phyloP scores from a whole-genome alignment of 192 early-diverging fungal species.

The Gryganskiella cystojenkinii region DNA sequence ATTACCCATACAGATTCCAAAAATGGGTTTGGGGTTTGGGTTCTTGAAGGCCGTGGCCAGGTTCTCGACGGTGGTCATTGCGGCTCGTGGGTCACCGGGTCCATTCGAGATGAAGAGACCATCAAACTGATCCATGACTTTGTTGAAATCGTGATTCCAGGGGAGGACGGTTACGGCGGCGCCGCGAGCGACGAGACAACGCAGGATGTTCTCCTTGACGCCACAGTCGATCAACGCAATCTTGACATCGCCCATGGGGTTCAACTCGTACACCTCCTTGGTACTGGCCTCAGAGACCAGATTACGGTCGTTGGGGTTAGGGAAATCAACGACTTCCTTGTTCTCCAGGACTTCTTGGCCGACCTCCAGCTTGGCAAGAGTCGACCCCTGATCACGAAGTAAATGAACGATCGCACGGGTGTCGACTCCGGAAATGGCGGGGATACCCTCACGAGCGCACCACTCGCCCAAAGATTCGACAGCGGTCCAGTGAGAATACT shows the following conservation, averaged over 20 bases:
- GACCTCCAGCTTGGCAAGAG: slow-evolving; percentile 80
- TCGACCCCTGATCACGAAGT: slow-evolving; percentile 87
- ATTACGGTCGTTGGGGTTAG: slow-evolving; percentile 81
- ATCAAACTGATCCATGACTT: slow-evolving; percentile 74
- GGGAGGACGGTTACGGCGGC: slow-evolving; percentile 89
- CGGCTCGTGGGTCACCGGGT: slow-evolving; percentile 83
- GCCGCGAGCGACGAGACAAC: slow-evolving; percentile 82
- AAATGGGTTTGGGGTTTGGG: slow-evolving; percentile 82
- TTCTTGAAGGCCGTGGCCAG: slow-evolving; percentile 70
- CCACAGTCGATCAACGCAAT: slow-evolving; percentile 92
- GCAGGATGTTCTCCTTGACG: slow-evolving; percentile 93
- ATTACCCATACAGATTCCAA: slow-evolving; percentile 99
- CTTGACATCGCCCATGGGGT: slow-evolving; percentile 81
- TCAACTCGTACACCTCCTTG: slow-evolving; percentile 73
- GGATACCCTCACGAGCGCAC: slow-evolving; percentile 85
- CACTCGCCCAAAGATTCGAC: slow-evolving; percentile 90
- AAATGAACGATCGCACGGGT: slow-evolving; percentile 90
- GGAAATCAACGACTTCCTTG: slow-evolving; percentile 56
- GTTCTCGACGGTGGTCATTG: slow-evolving; percentile 74
- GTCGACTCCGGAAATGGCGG: slow-evolving; percentile 92
- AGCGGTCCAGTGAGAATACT: slow-evolving; percentile 96
- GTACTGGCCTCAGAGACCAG: slow-evolving; percentile 87
- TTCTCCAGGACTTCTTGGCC: slow-evolving; percentile 64
- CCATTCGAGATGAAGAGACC: slow-evolving; percentile 95
- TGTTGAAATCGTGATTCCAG: slow-evolving; percentile 82